Percentiles rank a stretch among this genome's conserved stretches.
These are phyloP conservation scores for Wickerhamiella sergipiensis DNA, from an alignment of 805 yeast species.

Conservation along the genomic window DNA sequence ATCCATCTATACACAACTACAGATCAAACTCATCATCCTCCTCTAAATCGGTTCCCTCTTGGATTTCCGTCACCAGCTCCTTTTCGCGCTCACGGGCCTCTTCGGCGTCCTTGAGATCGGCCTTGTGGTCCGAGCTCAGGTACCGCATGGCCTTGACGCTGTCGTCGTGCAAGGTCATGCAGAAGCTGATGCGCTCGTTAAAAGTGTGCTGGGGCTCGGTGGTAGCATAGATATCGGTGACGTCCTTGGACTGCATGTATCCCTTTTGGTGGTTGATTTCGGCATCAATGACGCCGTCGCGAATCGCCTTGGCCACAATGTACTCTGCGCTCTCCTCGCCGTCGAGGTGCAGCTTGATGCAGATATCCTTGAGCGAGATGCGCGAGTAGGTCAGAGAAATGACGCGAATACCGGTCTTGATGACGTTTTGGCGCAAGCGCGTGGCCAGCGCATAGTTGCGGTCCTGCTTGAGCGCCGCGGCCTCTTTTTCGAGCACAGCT, in stretches of 20 bases:
- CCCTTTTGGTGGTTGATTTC: conserved; percentile 82
- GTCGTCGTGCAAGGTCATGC: conserved; percentile 80
- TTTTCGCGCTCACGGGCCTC: conserved; percentile 46
- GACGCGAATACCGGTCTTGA: conserved; percentile 92
- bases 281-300: conserved; percentile 96
- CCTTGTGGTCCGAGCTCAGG: conserved; percentile 43
- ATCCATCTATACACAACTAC: conserved; percentile 6
- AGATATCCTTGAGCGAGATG: conserved; percentile 85
- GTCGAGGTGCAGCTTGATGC: conserved; percentile 81
- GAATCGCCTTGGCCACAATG: conserved; percentile 88
- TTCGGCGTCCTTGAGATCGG: conserved; percentile 37
- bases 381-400: conserved; percentile 82
- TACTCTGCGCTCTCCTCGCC: conserved; percentile 94
- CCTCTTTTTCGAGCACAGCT: conserved; percentile 51
- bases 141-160: conserved; percentile 91
- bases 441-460: conserved; percentile 73
- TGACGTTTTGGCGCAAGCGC: conserved; percentile 89
- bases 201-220: conserved; percentile 73
- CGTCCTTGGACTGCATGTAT: conserved; percentile 79
- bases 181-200: conserved; percentile 87
- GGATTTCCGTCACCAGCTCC: conserved; percentile 32
- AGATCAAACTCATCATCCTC: conserved; percentile 29
- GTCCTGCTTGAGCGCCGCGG: conserved; percentile 51
- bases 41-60: conserved; percentile 30
- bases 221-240: conserved; percentile 77